Conservation (phyloP, 441 rosid species). For the Raphanus hybrid region DNA sequence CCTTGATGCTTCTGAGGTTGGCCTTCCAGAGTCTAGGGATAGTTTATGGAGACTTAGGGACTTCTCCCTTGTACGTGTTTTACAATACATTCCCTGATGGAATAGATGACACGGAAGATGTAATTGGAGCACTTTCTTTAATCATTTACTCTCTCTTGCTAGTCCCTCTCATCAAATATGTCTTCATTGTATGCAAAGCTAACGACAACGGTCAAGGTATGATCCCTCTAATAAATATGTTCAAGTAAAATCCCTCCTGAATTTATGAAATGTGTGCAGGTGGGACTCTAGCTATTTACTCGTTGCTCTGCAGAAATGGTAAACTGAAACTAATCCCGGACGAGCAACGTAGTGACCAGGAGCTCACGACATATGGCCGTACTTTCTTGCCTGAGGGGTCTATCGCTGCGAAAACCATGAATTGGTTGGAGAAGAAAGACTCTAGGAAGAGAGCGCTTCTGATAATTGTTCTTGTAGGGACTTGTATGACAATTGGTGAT, state of each 20-base stretch:
- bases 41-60: constrained; percentile 53
- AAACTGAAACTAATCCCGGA: constrained; percentile 90
- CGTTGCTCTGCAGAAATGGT: constrained; percentile 95
- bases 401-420: constrained; percentile 85
- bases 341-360: constrained; percentile 89
- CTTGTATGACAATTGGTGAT: constrained; percentile 97
- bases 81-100: constrained; percentile 46
- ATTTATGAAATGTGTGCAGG: constrained; percentile 48
- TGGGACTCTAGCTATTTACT: constrained; percentile 91
- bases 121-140: constrained; percentile 48
- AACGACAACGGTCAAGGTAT: constrained; percentile 54
- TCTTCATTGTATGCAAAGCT: constrained; percentile 48
- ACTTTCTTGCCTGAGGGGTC: constrained; percentile 72
- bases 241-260: neutral
- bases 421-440: constrained; percentile 70
- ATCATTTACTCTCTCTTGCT: constrained; percentile 49
- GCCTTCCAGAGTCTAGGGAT: constrained; percentile 53
- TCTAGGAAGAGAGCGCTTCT: constrained; percentile 76
- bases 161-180: constrained; percentile 49
- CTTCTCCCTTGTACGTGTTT: constrained; percentile 54
- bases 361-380: constrained; percentile 91
- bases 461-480: constrained; percentile 80
- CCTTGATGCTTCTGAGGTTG: constrained; percentile 37
- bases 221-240: neutral
- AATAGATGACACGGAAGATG: constrained; percentile 40